Evolutionary conservation across 2,329 filamentous ascomycete species (phyloP), one percentile per base, ranked within the genome.

Genomic region (Penicillium sp.): DNA sequence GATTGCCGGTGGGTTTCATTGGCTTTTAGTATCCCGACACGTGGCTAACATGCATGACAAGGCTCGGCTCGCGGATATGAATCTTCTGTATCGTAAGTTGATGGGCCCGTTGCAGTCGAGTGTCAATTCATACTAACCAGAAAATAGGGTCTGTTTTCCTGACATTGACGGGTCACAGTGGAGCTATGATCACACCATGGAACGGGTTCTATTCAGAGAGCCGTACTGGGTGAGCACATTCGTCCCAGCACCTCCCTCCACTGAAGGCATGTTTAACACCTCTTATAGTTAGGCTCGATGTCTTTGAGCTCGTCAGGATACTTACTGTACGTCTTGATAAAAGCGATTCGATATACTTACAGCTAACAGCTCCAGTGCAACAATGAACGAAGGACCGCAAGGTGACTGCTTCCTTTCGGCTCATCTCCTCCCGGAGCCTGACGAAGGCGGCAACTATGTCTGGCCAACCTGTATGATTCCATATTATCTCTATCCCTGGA

Each of bases 271-370:
- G 14, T 42, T 46, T 61, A n/a, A 60, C 46, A 22, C 11, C 14
- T 22, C 41, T 36, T 42, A 12, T 53, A 75, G 73, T 49, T 75
- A 14, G 69, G 69, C 5, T 73, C 73, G 2, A 61, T 75, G 22
- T 73, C 72, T 4, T 53, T 75, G 22, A 73, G 72, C 33, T 67
- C 67, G 30, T 68, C 69, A 5, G 72, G 72, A 12, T 68, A 69
- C 44, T 53, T 75, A 10, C 49, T 75, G 72, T 74, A 61, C 58
- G 64, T 57, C 17, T 19, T 6, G 4, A 40, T 46, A 17, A 11
- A 26, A 43, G 8, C 4, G 12, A 26, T 46, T 35, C 37, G 26
- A 16, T n/a, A 28, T 36, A 10, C 17, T n/a, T 31, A 8, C 14
- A 33, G 42, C 61, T 69, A 51, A 72, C 57, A 35, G 26, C 25